Conservation (phyloP, 1,284 basidiomycete genomes). For the Puccinia horiana region DNA sequence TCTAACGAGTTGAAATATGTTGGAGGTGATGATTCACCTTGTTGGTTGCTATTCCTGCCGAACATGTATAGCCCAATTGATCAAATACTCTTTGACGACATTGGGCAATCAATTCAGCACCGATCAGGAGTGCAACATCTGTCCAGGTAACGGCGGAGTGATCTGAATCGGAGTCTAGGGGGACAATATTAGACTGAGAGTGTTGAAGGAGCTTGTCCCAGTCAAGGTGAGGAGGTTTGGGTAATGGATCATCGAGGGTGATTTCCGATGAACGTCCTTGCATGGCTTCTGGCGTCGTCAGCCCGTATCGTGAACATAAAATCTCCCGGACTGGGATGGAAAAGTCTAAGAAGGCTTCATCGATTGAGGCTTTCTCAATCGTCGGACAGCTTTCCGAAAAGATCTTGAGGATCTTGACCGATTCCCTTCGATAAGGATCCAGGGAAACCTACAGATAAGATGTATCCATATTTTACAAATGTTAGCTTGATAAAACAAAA, state of each 20-base stretch:
- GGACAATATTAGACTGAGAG: slow-evolving; percentile 3
- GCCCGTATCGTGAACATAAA: slow-evolving; percentile 71
- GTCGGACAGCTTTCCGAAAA: slow-evolving; percentile 64
- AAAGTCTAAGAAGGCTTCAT: slow-evolving; percentile 82
- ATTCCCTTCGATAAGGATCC: slow-evolving; percentile 89
- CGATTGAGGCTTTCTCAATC: slow-evolving; percentile 65
- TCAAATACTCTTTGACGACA: slow-evolving; percentile 67
- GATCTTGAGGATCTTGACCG: slow-evolving; percentile 79
- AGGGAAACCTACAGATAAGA: slow-evolving; percentile 72
- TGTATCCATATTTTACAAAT: not conserved
- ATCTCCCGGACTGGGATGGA: slow-evolving; percentile 73
- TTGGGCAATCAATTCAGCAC: slow-evolving; percentile 81
- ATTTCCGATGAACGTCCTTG: not conserved
- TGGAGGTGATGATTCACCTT: not conserved
- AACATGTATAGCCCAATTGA: slow-evolving; percentile 86
- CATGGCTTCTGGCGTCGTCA: slow-evolving; percentile 59
- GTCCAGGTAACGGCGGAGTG: slow-evolving; percentile 70
- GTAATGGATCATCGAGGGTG: slow-evolving; percentile 32
- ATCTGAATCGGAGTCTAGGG: not conserved
- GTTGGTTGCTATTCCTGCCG: slow-evolving; percentile 63
- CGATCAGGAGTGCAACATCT: slow-evolving; percentile 85
- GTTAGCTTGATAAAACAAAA: slow-evolving; percentile 16
- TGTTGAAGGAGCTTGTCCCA: not conserved
- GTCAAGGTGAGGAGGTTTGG: slow-evolving; percentile 12
- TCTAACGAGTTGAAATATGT: slow-evolving; percentile 38